phyloP scores from a whole-genome alignment of 1,139 yeast species.

The Petasospora rhodanensis region DNA sequence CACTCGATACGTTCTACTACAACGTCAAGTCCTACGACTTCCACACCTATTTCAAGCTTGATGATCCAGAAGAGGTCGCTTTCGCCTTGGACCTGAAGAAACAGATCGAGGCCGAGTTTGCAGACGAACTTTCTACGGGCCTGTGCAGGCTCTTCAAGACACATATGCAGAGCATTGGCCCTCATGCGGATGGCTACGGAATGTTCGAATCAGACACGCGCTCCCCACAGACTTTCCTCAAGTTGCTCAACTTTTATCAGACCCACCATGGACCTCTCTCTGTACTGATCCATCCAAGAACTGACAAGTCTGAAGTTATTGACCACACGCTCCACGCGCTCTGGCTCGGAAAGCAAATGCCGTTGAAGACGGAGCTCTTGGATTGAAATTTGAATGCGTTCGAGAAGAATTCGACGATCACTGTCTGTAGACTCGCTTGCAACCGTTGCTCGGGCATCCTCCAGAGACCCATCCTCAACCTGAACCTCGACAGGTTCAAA shows the following conservation, averaged over 20 bases:
- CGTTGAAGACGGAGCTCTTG: constrained; percentile 15
- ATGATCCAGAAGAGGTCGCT: constrained; percentile 32
- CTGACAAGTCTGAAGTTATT: constrained; percentile 31
- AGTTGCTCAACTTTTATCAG: constrained; percentile 36
- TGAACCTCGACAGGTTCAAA: too few species aligned
- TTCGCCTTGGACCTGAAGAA: constrained; percentile 40
- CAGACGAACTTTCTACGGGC: constrained; percentile 40
- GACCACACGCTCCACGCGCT: constrained; percentile 52
- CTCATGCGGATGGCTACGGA: constrained; percentile 43
- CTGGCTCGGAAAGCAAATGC: constrained; percentile 45
- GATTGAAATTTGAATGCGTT: too few species aligned
- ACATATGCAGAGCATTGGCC: constrained; percentile 52
- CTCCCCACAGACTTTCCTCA: constrained; percentile 30
- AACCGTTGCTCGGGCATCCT: too few species aligned
- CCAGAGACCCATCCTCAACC: too few species aligned
- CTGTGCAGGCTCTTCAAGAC: constrained; percentile 41
- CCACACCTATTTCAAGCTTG: constrained; percentile 50
- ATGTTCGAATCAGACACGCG: constrained; percentile 38
- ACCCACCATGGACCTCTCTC: constrained; percentile 44
- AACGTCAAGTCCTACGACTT: constrained; percentile 42
- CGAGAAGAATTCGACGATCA: too few species aligned
- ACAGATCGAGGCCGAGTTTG: constrained; percentile 40
- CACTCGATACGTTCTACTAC: constrained; percentile 23
- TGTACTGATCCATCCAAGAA: constrained; percentile 50
- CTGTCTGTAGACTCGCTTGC: too few species aligned